Evolutionary conservation across 768 basidiomycete genomes (phyloP), one percentile per base, ranked within the genome.

Genomic region (Termitomyces sp.): DNA sequence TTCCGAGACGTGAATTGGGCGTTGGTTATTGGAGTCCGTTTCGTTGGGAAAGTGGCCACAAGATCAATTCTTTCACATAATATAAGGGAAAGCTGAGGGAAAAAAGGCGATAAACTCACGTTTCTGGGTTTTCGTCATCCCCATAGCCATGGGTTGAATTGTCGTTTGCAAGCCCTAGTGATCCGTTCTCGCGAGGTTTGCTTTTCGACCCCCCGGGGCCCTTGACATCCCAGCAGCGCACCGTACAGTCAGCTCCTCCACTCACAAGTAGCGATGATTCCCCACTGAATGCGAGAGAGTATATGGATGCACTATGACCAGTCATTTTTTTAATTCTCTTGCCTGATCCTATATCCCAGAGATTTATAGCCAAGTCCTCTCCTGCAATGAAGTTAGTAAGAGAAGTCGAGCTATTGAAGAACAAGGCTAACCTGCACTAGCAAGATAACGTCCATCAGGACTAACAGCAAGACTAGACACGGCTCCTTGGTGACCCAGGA

Each of bases 211-310:
- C 91, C 11, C 92, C 94, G 10, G 89, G 74, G 49, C 81, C 75
- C 73, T 91, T 96, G 40, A 97, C 88, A 71, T 99, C 97, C 97
- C 97, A 99, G 60, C 94, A 95, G n/a, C 96, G 83, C 17, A 98
- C 95, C 0, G 97, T 98, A 85, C 93, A 96, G 71, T 99, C 97
- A 36, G 94, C 86, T 31, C 91, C 84, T 6, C 96, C 96, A 61
- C 93, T 96, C 12, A 98, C 89, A 40, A 99, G 84, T 57, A 98
- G 73, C 2, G 88, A 87, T 0, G 94, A 95, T 72, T 98, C 97
- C 31, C 88, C 91, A 61, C 92, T 94, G 73, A 98, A 99, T 0
- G 92, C 83, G 29, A 99, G 82, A 3, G 92, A 91, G 70, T 96
- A 91, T 62, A 98, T 86, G 1, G 95, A 89, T 14, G 91, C 86